phyloP scores from a whole-genome alignment of 179 eudicot genomes.

The Beta macrorhiza region DNA sequence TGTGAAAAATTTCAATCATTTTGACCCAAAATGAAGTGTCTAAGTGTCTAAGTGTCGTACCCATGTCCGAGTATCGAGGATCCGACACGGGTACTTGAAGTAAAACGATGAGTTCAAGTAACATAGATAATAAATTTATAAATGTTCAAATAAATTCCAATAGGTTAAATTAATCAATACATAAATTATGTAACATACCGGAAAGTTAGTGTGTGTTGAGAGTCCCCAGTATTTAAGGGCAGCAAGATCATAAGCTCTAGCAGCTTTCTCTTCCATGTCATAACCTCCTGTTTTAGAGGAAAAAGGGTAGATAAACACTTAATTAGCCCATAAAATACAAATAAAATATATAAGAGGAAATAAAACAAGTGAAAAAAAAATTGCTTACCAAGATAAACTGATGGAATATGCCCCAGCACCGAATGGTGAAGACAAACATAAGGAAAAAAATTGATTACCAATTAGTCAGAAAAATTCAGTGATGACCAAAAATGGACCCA shows the following conservation, averaged over 20 bases:
- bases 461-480: conserved; percentile 23
- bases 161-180: no score
- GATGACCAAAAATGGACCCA: conserved; percentile 21
- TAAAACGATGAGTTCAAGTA: no score
- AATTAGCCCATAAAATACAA: not conserved
- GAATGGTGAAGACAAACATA: conserved; percentile 28
- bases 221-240: conserved; percentile 69
- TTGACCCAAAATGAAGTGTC: no score
- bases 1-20: no score
- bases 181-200: conserved; percentile 34
- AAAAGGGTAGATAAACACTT: not conserved
- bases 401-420: not conserved
- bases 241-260: conserved; percentile 67
- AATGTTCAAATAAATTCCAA: not conserved
- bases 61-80: no score
- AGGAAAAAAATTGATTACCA: conserved; percentile 12
- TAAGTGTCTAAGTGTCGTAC: no score
- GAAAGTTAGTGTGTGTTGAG: conserved; percentile 61
- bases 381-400: conserved; percentile 70
- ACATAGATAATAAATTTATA: no score
- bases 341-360: no score
- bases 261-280: conserved; percentile 75
- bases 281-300: conserved; percentile 51
- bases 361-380: not conserved
- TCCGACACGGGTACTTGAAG: no score